phyloP scores from a whole-genome alignment of 225 moss, liverwort and hornwort genomes.

The Physcomitrellopsis africana region DNA sequence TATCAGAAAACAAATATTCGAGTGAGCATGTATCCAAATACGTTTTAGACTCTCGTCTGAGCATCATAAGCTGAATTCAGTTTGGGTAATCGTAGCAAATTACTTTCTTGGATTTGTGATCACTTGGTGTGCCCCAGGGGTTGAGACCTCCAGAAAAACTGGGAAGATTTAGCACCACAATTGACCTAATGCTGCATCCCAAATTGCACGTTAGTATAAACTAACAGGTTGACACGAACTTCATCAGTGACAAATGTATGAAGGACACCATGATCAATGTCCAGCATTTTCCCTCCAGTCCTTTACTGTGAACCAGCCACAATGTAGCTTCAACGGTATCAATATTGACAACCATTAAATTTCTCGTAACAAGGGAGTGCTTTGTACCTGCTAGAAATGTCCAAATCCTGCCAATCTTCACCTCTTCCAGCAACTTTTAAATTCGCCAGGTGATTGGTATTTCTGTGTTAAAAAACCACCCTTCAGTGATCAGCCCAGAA shows the following conservation, averaged over 20 bases:
- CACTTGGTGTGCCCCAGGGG: constrained; percentile 78
- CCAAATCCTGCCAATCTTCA: constrained; percentile 59
- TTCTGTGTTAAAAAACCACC: constrained; percentile 46
- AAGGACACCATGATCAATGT: neutral
- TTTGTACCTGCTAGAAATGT: constrained; percentile 56
- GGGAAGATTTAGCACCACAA: constrained; percentile 85
- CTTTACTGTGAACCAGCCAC: neutral
- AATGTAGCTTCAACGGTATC: neutral
- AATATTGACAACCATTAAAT: neutral
- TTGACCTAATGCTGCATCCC: constrained; percentile 73
- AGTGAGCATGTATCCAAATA: neutral
- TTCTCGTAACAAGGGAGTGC: constrained; percentile 3
- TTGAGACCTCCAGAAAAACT: constrained; percentile 94
- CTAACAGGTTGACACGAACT: neutral
- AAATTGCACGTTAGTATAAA: constrained; percentile 1
- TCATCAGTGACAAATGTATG: neutral
- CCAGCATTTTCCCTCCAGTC: neutral
- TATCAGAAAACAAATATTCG: neutral
- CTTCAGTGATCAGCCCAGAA: neutral
- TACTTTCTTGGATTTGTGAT: constrained; percentile 52
- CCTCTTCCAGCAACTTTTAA: constrained; percentile 69
- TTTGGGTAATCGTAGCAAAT: neutral
- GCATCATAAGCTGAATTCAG: neutral
- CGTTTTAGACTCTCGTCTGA: neutral
- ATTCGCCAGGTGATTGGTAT: constrained; percentile 70